Percentiles rank a stretch among this genome's conserved stretches.
These are phyloP conservation scores for Ascoidea rubescens DNA, from an alignment of 805 yeast genomes.

Conservation along the genomic window DNA sequence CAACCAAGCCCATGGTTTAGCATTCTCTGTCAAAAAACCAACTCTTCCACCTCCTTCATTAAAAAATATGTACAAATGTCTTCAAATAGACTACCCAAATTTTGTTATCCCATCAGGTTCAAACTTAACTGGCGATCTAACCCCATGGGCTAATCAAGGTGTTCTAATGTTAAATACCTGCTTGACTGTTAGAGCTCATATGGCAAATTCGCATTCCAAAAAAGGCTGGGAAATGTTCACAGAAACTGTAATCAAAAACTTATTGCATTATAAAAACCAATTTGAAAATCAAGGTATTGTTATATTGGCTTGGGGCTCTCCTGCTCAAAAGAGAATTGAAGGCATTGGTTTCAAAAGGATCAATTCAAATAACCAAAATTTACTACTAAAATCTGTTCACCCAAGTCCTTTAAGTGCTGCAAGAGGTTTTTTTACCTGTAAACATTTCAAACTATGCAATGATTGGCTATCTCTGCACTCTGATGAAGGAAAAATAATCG, in stretches of 20 bases:
- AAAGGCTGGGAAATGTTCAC: constrained; percentile 92
- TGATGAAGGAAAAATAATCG: constrained; percentile 32
- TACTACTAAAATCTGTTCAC: constrained; percentile 65
- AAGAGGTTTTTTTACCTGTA: constrained; percentile 68
- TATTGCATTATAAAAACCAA: constrained; percentile 33
- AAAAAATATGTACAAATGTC: constrained; percentile 71
- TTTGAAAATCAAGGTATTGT: constrained; percentile 39
- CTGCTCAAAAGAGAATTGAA: constrained; percentile 51
- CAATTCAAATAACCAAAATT: constrained; percentile 20
- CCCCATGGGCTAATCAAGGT: constrained; percentile 80
- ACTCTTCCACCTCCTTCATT: constrained; percentile 82
- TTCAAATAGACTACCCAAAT: constrained; percentile 53
- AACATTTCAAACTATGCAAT: constrained; percentile 65
- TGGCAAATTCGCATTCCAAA: constrained; percentile 83
- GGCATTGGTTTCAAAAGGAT: constrained; percentile 15
- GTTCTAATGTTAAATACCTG: constrained; percentile 80
- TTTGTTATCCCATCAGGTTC: constrained; percentile 43
- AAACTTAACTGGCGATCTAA: constrained; percentile 47
- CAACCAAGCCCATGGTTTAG: constrained; percentile 94
- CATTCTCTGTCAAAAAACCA: constrained; percentile 81
- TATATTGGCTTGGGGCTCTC: constrained; percentile 71
- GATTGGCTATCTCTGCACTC: constrained; percentile 48
- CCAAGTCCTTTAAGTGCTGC: constrained; percentile 93
- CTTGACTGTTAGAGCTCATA: constrained; percentile 83
- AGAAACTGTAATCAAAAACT: constrained; percentile 42